Percentiles rank a stretch among this genome's conserved stretches.
phyloP scores from a whole-genome alignment of 768 basidiomycete species.

The Lentinula edodes region DNA sequence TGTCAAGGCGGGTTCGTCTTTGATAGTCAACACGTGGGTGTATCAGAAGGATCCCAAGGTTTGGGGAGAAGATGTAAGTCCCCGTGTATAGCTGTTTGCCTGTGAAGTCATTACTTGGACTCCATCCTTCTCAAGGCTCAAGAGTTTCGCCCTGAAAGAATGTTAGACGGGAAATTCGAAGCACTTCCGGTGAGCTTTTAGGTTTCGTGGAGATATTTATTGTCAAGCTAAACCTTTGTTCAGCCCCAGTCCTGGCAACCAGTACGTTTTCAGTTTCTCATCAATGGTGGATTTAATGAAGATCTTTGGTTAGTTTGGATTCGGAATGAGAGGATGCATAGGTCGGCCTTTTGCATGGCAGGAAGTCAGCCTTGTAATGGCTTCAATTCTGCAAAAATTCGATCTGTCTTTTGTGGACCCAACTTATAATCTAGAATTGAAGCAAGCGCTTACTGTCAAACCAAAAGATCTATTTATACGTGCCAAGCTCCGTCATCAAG shows the following conservation, averaged over 20 bases:
- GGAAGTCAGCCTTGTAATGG: conserved; percentile 37
- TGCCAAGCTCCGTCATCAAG: conserved; percentile 27
- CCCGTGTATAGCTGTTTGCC: no score
- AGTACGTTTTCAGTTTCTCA: conserved; percentile 13
- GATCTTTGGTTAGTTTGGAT: conserved; percentile 15
- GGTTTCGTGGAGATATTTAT: conserved; percentile 2
- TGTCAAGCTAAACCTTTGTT: not conserved
- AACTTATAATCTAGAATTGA: conserved; percentile 36
- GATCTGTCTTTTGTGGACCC: conserved; percentile 38
- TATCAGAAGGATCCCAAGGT: conserved; percentile 36
- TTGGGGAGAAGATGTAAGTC: conserved; percentile 45
- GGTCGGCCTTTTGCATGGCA: conserved; percentile 45
- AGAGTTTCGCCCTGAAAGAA: conserved; percentile 41
- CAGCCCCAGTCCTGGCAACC: conserved; percentile 41
- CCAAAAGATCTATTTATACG: conserved; percentile 35
- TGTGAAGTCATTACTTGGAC: no score
- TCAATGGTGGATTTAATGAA: conserved; percentile 8
- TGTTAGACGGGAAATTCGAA: conserved; percentile 46
- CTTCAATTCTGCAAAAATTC: conserved; percentile 38
- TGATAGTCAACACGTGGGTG: conserved; percentile 22
- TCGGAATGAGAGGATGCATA: conserved; percentile 19
- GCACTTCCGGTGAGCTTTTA: conserved; percentile 30
- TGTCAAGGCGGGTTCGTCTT: conserved; percentile 23
- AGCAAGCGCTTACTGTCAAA: conserved; percentile 43
- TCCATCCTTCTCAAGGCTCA: conserved; percentile 25